A percentile compares a stretch with the other conserved stretches of the same genome.
These are phyloP conservation scores for Tolypocladium album DNA, from an alignment of 2,329 filamentous ascomycete genomes.

Conservation along the genomic window DNA sequence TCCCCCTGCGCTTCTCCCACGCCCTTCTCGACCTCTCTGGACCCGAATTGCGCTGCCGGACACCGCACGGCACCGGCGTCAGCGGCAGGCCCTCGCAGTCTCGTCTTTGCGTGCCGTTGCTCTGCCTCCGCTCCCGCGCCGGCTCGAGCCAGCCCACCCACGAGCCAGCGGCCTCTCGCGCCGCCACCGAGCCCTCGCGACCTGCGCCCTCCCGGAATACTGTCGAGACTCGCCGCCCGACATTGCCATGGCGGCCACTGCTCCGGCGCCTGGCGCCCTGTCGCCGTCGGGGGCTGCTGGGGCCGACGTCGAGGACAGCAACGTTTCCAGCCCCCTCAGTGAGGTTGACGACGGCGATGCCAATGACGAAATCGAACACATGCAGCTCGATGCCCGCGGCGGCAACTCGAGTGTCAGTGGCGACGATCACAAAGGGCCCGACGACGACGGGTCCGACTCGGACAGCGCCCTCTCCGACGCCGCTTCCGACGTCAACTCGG, in stretches of 20 bases:
- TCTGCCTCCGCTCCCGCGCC: not conserved
- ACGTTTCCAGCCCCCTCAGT: constrained; percentile 81
- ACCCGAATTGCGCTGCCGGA: not conserved
- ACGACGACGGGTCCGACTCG: constrained; percentile 28
- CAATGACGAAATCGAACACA: constrained; percentile 56
- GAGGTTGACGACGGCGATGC: constrained; percentile 76
- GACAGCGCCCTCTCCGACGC: constrained; percentile 47
- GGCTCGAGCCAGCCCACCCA: not conserved
- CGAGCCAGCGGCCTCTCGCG: not conserved
- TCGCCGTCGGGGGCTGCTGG: constrained; percentile 25
- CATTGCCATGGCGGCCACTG: constrained; percentile 40
- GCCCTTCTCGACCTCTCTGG: not conserved
- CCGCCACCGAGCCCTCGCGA: not conserved
- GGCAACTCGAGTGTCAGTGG: constrained; percentile 17
- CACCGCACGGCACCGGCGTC: not conserved
- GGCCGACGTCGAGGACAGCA: constrained; percentile 51
- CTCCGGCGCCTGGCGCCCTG: constrained; percentile 37
- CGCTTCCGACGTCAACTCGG: constrained; percentile 26
- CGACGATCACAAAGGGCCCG: constrained; percentile 12
- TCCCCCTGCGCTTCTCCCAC: not conserved
- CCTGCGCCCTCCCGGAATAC: not conserved
- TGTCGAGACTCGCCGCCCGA: constrained; percentile 6
- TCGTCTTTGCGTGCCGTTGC: not conserved
- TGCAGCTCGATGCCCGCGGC: constrained; percentile 31
- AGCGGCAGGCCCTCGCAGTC: not conserved